These are phyloP conservation scores for Mortierella hygrophila DNA, from an alignment of 192 early-diverging fungal species.

Conservation along the genomic window DNA sequence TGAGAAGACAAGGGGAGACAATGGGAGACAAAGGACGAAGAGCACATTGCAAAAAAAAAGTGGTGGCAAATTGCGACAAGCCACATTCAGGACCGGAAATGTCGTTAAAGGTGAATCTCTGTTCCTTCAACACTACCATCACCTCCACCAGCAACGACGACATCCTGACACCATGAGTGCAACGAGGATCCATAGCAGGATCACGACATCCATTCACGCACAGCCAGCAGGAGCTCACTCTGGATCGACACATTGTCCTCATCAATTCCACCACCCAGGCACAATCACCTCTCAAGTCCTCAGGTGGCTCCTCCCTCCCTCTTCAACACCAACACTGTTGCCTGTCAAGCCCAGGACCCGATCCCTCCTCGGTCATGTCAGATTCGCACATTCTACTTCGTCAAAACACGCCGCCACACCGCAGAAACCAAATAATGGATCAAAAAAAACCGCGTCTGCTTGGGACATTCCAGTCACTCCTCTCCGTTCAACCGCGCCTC, in stretches of 20 bases:
- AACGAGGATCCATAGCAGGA: constrained; percentile 20
- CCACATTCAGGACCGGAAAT: constrained; percentile 11
- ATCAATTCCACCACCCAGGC: background rate
- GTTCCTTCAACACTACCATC: too few species aligned
- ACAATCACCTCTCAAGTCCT: constrained; percentile 1
- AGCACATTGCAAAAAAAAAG: too few species aligned
- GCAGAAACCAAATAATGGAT: background rate
- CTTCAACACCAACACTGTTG: constrained; percentile 1
- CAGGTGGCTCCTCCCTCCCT: background rate
- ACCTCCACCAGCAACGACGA: background rate
- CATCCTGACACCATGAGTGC: constrained; percentile 17
- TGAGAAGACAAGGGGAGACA: background rate
- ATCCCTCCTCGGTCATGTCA: background rate
- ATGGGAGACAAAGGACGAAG: background rate
- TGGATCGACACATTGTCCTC: background rate
- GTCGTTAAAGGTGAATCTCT: background rate
- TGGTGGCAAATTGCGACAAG: constrained; percentile 34
- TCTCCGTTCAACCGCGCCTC: background rate
- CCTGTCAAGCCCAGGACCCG: background rate
- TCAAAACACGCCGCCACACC: background rate
- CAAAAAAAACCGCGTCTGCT: background rate
- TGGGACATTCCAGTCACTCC: constrained; percentile 10
- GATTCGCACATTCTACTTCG: background rate
- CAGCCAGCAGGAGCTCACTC: background rate
- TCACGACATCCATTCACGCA: background rate